A percentile compares a stretch with the other conserved stretches of the same genome.
These are phyloP conservation scores for Chalaropsis ovoidea DNA, from an alignment of 2,329 filamentous ascomycete species.

Conservation along the genomic window DNA sequence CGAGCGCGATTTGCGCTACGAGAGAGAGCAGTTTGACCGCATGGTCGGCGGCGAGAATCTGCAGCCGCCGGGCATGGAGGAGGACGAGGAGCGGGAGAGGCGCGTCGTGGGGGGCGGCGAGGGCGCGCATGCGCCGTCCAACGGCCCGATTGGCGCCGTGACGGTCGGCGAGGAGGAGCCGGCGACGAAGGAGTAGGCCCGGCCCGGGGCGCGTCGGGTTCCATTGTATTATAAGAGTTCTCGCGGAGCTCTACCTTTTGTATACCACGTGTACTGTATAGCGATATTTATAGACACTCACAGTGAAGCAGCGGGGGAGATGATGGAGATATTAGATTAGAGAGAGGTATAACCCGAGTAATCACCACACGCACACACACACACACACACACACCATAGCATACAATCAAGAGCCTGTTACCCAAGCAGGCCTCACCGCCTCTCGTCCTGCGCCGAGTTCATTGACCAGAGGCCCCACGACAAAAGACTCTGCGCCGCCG, in stretches of 20 bases:
- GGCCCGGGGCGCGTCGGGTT: too few relatives aligned
- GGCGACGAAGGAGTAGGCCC: too few relatives aligned
- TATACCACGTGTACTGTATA: neutral
- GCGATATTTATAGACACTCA: neutral
- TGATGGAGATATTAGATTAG: neutral
- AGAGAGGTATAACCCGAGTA: neutral
- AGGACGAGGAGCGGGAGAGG: slow-evolving; percentile 1
- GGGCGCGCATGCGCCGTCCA: neutral
- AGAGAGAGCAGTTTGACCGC: slow-evolving; percentile 13
- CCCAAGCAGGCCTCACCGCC: neutral
- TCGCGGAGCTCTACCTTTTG: neutral
- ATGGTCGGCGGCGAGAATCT: slow-evolving; percentile 1
- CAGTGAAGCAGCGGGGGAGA: neutral
- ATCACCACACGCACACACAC: too few relatives aligned
- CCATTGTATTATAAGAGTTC: neutral
- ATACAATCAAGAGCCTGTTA: neutral
- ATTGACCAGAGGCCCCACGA: slow-evolving; percentile 10
- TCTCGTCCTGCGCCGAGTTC: neutral
- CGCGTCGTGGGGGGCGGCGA: neutral
- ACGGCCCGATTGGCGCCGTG: neutral
- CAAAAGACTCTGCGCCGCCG: neutral
- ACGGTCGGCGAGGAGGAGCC: too few relatives aligned
- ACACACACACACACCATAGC: neutral
- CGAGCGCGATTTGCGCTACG: slow-evolving; percentile 15
- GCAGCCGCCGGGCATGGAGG: neutral